Base-by-base conservation (phyloP, 2,329 filamentous ascomycete genomes). In the Aspergillus pseudonomiae region DNA sequence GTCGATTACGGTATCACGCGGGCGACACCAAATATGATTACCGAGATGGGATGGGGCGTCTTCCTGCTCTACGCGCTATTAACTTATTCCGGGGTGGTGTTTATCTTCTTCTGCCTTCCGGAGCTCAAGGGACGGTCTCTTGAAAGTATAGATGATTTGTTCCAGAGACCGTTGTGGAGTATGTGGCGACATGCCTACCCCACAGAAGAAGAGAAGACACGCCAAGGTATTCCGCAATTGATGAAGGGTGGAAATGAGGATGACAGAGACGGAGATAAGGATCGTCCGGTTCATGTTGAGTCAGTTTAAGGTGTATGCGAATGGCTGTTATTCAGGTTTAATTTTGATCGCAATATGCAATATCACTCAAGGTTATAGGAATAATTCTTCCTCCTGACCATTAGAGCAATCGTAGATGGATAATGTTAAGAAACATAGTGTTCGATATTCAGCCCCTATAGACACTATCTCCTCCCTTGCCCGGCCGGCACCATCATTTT, bases 241-340 rank as follows among this genome's bases (percentile, higher is more conserved):
- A 41, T n/a, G 16, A 41, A 41, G n/a, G 39, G 39, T n/a, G 39
- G 39, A 4, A n/a, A 41, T n/a, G 19, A 41, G 6, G 19, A 41
- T 41, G 19, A 41, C 39, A 19, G 6, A 9, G 39, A n/a, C 7
- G 39, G 19, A 7, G 6, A 19, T 16, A 41, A 41, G 39, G 39
- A 41, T n/a, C 39, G 39, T 41, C 39, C 39, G 7, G 39, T n/a
- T 10, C 39, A 41, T n/a, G 19, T 41, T n/a, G 39, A 41, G 19
- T 41, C 39, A n/a, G 39, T 41, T 16, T 41, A 41, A 1, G 1
- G 39, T 10, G 1, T 36, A 16, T 16, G 0, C 16, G 0, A 16
- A 16, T 2, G 0, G 1, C 34, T 36, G 1, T 5, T 36, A 6
- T 16, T 36, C 1, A 6, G 0, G 1, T 3, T 16, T 1, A 14